These are phyloP conservation scores for Rosa persica DNA, from an alignment of 306 rosid genomes.

Conservation along the genomic window DNA sequence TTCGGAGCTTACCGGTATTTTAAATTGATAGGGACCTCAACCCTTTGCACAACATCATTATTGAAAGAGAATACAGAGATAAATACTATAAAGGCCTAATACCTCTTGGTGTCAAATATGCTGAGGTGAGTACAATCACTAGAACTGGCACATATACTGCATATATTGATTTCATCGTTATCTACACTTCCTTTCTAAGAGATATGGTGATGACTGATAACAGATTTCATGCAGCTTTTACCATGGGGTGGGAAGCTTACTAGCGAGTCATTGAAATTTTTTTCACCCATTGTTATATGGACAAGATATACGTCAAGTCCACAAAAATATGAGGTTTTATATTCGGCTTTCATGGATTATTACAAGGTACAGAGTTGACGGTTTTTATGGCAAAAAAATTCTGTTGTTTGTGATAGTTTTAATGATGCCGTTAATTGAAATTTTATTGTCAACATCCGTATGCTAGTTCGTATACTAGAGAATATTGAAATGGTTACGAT, in stretches of 20 bases:
- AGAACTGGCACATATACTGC: background rate
- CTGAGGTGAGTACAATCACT: conserved; percentile 53
- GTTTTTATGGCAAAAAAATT: background rate
- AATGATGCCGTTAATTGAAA: background rate
- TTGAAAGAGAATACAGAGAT: conserved; percentile 59
- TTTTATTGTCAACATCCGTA: conserved; percentile 6
- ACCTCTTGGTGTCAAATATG: conserved; percentile 73
- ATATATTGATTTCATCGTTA: background rate
- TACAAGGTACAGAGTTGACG: conserved; percentile 59
- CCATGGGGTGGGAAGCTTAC: conserved; percentile 99
- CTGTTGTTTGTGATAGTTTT: background rate
- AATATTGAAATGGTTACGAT: background rate
- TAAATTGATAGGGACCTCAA: conserved; percentile 71
- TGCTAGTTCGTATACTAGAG: conserved; percentile 12
- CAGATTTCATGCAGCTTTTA: conserved; percentile 84
- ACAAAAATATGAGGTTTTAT: conserved; percentile 51
- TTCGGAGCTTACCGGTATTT: conserved; percentile 19
- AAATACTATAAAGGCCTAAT: conserved; percentile 69
- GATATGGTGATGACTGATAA: conserved; percentile 48
- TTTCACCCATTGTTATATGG: conserved; percentile 98
- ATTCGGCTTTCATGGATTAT: conserved; percentile 79
- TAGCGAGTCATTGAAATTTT: conserved; percentile 69
- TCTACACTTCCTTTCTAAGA: conserved; percentile 33
- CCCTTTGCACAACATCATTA: conserved; percentile 81
- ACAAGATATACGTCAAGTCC: conserved; percentile 68